phyloP scores from a whole-genome alignment of 768 basidiomycete genomes.

The Podaxis sp. region DNA sequence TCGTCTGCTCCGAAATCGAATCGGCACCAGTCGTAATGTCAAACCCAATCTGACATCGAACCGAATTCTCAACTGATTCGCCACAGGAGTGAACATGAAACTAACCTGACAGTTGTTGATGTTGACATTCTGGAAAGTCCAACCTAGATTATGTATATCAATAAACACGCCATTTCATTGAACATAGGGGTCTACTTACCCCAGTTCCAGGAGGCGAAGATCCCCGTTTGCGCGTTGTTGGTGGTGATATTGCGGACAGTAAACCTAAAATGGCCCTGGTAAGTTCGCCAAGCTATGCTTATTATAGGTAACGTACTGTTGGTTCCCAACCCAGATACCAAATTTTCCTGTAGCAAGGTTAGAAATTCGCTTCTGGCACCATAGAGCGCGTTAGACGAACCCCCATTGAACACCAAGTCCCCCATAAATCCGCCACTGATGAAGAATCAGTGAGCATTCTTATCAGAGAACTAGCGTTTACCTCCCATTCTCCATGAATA shows the following conservation, averaged over 20 bases:
- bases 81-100: too few species aligned
- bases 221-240: constrained; percentile 51
- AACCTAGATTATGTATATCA: constrained; percentile 20
- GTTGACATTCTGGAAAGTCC: constrained; percentile 30
- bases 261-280: constrained; percentile 33
- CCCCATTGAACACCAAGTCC: constrained; percentile 54
- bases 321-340: constrained; percentile 79
- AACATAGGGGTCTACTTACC: constrained; percentile 27
- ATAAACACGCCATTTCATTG: not conserved
- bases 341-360: constrained; percentile 46
- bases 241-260: constrained; percentile 59
- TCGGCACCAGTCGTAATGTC: constrained; percentile 53
- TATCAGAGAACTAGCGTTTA: constrained; percentile 26
- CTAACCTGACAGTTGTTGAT: constrained; percentile 25
- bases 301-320: constrained; percentile 53
- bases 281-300: not conserved
- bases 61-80: too few species aligned
- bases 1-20: constrained; percentile 44
- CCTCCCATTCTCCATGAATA: constrained; percentile 84
- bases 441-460: not conserved
- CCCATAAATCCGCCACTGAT: constrained; percentile 54
- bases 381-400: constrained; percentile 28
- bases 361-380: not conserved
- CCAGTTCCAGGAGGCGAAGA: constrained; percentile 50
- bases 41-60: constrained; percentile 41